Evolutionary conservation across 768 basidiomycete genomes (phyloP), one percentile per base, ranked within the genome.

Genomic region (Mycena metata): DNA sequence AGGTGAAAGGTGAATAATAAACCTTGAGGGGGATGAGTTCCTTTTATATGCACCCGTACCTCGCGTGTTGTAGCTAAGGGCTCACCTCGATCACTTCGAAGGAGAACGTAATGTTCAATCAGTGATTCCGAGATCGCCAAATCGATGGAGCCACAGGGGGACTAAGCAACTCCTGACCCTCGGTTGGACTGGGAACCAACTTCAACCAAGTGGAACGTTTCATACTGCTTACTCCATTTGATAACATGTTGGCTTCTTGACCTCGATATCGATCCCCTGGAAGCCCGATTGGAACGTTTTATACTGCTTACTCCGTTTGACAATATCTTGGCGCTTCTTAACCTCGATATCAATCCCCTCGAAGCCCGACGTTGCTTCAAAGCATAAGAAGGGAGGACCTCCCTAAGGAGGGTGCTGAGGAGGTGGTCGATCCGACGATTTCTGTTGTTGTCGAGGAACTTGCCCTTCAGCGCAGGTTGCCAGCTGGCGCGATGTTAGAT

Each of bases 391-490:
- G 66, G 60, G 10, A 75, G 19, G 5, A 72, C 77, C 3, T 65
- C 35, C 9, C 45, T 12, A 23, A 69, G 12, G 8, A 78, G 74
- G 15, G 68, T 66, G 55, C 64, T 58, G 1, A 78, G 21, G 1
- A 78, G 62, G 50, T 74, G 70, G 46, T 77, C 76, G 12, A 75
- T 54, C 0, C 58, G 43, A 11, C 72, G 62, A 50, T 79, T 79
- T 2, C 68, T 67, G 19, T 67, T 63, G 1, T 73, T 72, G 15
- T 73, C 57, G 15, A 77, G 68, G 51, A 79, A 76, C 26, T 72
- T 76, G 9, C 64, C 54, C 56, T 77, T 78, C 7, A 76, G 61
- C 36, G 12, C 36, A 36, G 6, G 36, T 6, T 36, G 36, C 36
- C 36, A 36, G 36, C 36, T 36, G 36, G 36, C 12, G 36, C 36